Base-by-base conservation (phyloP, 2,329 filamentous ascomycete genomes). In the Beauveria scarabaeidicola region DNA sequence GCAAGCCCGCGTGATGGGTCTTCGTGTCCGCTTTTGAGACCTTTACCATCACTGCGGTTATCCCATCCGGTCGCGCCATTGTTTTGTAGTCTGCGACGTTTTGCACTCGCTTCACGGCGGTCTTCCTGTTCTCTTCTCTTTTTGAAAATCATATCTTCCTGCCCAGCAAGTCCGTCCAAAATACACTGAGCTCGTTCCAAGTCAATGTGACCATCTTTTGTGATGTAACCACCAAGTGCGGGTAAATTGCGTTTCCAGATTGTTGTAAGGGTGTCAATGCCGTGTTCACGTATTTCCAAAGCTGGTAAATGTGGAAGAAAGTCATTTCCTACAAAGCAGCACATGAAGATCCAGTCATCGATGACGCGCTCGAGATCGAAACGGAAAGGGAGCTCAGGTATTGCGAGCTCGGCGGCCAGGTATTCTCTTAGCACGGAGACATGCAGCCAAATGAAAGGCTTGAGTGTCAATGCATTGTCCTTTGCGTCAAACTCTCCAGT, bases 291-390 rank as follows among this genome's bases (percentile, higher is more conserved):
- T 71, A 99, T 97, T 72, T 97, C 94, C 61, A 99, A 81, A 68
- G 93, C 96, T n/a, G 94, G 94, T 61, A 99, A 79, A 79, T 99
- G 94, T 54, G 94, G 94, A 66, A 99, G 77, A 76, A 99, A 99
- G 77, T 99, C 95, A 74, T 99, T 99, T 65, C 93, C 93, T 60
- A 97, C 93, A 71, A 97, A 97, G 77, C 95, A 97, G 76, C 93
- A 97, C 86, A 97, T 94, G 73, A 97, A 97, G 15, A 97, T 91
- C 94, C 93, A 97, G 71, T 97, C 93, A 73, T 97, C 94, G 61
- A 97, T 83, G 27, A 92, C 92, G 64, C 94, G 86, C 74, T 99
- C 94, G 48, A 99, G 80, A 70, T 99, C 91, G 73, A 96, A 97
- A 58, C 84, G 83, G 74, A 97, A 97, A 1, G 87, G 87, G 65